Percentiles rank a stretch among this genome's conserved stretches.
phyloP scores from a whole-genome alignment of 352 stramenopile species.

The Phytophthora pini region DNA sequence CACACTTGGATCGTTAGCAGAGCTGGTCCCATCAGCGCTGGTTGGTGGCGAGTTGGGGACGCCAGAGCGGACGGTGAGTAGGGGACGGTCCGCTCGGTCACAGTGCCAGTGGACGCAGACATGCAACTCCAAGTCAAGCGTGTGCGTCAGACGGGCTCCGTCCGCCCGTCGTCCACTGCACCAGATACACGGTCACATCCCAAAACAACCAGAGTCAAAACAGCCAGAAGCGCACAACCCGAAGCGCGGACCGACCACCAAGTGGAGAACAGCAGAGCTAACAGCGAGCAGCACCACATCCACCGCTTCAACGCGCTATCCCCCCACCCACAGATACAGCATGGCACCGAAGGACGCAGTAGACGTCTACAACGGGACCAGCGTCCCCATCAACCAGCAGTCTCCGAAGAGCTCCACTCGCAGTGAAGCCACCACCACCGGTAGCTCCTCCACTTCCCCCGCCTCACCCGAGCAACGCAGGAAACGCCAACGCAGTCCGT shows the following conservation, averaged over 20 bases:
- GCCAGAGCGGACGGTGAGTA: conserved; percentile 19
- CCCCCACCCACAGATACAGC: conserved; percentile 8
- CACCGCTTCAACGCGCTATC: conserved; percentile 8
- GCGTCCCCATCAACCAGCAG: conserved; percentile 15
- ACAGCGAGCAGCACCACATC: not conserved
- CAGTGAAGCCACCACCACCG: conserved; percentile 4
- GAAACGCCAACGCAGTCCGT: conserved; percentile 27
- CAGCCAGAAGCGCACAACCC: conserved; percentile 28
- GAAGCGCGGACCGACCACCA: conserved; percentile 19
- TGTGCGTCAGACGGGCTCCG: conserved; percentile 20
- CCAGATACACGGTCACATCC: conserved; percentile 34
- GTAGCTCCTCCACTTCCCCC: not conserved
- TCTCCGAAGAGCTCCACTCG: conserved; percentile 11
- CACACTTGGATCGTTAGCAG: too few species aligned
- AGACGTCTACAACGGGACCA: conserved; percentile 14
- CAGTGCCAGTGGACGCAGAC: not conserved
- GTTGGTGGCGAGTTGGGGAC: conserved; percentile 17
- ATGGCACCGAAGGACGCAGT: conserved; percentile 59
- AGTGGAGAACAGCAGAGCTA: conserved; percentile 3
- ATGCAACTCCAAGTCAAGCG: conserved; percentile 2
- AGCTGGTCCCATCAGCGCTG: not conserved
- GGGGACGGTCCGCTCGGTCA: conserved; percentile 5
- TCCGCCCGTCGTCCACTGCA: conserved; percentile 25
- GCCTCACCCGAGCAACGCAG: conserved; percentile 15
- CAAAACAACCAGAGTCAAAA: conserved; percentile 40